phyloP scores from a whole-genome alignment of 352 stramenopile species.

The Thraustochytrium striatum region DNA sequence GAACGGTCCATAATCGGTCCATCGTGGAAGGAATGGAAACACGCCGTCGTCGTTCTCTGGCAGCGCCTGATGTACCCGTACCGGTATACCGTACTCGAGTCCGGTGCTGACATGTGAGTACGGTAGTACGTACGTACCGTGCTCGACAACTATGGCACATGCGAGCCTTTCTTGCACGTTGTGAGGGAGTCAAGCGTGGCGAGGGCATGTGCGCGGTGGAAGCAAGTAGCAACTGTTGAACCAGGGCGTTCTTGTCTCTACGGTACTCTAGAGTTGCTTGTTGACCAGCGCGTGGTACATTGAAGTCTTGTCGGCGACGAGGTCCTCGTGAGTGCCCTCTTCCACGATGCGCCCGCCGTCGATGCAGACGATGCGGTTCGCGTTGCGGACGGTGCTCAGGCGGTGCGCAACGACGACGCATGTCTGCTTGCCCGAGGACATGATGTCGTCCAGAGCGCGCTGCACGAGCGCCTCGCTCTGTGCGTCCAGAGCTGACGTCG shows the following conservation, averaged over 20 bases:
- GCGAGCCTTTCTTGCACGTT: background rate
- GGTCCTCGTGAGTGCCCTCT: constrained; percentile 79
- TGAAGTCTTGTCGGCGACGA: constrained; percentile 61
- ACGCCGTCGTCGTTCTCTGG: no score
- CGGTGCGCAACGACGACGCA: constrained; percentile 89
- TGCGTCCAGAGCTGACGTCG: constrained; percentile 66
- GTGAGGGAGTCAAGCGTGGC: background rate
- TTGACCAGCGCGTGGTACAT: background rate
- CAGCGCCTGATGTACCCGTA: no score
- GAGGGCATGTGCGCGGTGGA: background rate
- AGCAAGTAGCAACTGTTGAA: constrained; percentile 20
- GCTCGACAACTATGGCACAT: background rate
- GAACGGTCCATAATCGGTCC: no score
- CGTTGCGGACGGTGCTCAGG: constrained; percentile 83
- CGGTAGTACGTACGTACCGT: background rate
- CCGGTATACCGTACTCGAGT: no score
- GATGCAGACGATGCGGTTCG: constrained; percentile 88
- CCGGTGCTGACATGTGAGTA: no score
- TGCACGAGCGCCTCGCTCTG: constrained; percentile 70
- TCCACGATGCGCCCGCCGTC: constrained; percentile 78
- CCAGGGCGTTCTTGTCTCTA: constrained; percentile 46
- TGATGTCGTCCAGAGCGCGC: constrained; percentile 60
- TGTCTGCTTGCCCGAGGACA: constrained; percentile 69
- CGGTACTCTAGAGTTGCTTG: no score
- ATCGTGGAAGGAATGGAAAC: no score